These are phyloP conservation scores for Fomes fomentarius DNA, from an alignment of 1,284 basidiomycete species.

Conservation along the genomic window DNA sequence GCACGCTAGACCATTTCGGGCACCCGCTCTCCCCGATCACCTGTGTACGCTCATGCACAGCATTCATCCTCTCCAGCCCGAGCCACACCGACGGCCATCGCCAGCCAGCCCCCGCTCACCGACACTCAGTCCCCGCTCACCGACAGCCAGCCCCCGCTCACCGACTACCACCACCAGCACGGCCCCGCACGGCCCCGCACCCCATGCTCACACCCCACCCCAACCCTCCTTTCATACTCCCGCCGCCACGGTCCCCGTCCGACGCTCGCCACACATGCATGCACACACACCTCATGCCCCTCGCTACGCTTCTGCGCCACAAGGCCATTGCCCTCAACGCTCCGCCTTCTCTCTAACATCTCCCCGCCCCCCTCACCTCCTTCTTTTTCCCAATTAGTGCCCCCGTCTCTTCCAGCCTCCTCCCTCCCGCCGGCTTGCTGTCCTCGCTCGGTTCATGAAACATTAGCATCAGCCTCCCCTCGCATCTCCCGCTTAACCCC, in stretches of 20 bases:
- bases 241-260: too few relatives aligned
- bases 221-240: not conserved
- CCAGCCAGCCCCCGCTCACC: too few relatives aligned
- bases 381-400: not conserved
- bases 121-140: too few relatives aligned
- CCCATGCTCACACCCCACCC: too few relatives aligned
- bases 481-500: too few relatives aligned
- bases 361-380: slow-evolving; percentile 2
- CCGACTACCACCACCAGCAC: too few relatives aligned
- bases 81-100: too few relatives aligned
- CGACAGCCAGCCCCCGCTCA: too few relatives aligned
- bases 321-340: slow-evolving; percentile 18
- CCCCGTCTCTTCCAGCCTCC: not conserved
- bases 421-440: not conserved
- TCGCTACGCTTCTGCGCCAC: slow-evolving; percentile 23
- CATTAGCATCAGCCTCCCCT: not conserved
- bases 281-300: too few relatives aligned
- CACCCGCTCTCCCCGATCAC: slow-evolving; percentile 25
- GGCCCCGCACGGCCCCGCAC: too few relatives aligned
- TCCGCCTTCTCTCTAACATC: slow-evolving; percentile 12
- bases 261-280: too few relatives aligned
- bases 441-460: not conserved
- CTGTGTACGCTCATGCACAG: slow-evolving; percentile 22
- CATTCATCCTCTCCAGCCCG: slow-evolving; percentile 11
- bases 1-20: slow-evolving; percentile 17